These are phyloP conservation scores for Leccinum solheimii DNA, from an alignment of 1,284 basidiomycete genomes.

Conservation along the genomic window DNA sequence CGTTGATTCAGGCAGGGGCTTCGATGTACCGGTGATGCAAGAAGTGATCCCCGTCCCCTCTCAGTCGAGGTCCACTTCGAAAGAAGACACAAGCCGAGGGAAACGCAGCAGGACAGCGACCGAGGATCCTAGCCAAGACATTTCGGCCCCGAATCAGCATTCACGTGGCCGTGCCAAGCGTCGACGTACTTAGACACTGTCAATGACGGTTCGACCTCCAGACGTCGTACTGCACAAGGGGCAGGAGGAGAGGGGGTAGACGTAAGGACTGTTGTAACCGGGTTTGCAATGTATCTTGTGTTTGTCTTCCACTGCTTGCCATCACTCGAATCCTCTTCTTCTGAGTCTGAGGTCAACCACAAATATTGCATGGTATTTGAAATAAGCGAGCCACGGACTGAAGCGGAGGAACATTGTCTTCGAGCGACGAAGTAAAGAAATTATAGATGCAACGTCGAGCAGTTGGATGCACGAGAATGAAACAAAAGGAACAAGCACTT, in stretches of 20 bases:
- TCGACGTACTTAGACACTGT: not conserved
- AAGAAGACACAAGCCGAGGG: not conserved
- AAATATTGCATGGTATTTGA: not conserved
- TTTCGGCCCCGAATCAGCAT: not conserved
- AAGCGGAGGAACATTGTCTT: not conserved
- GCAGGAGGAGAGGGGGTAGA: not conserved
- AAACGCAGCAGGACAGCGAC: not conserved
- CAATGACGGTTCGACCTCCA: no score
- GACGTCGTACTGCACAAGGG: no score
- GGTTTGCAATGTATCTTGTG: no score
- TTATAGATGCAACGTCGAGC: not conserved
- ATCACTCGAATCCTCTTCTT: no score
- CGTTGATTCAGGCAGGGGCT: not conserved
- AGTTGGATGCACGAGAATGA: not conserved
- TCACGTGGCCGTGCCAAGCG: not conserved
- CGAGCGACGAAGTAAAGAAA: not conserved
- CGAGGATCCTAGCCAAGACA: not conserved
- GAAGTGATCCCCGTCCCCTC: not conserved
- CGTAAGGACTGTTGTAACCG: no score
- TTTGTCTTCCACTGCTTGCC: no score
- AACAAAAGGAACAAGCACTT: not conserved
- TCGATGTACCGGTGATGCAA: not conserved
- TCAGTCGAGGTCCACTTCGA: not conserved
- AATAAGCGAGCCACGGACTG: not conserved
- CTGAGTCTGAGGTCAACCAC: no score